Base-by-base conservation (phyloP, 371 early-diverging fungal genomes). In the Circinella minor region DNA sequence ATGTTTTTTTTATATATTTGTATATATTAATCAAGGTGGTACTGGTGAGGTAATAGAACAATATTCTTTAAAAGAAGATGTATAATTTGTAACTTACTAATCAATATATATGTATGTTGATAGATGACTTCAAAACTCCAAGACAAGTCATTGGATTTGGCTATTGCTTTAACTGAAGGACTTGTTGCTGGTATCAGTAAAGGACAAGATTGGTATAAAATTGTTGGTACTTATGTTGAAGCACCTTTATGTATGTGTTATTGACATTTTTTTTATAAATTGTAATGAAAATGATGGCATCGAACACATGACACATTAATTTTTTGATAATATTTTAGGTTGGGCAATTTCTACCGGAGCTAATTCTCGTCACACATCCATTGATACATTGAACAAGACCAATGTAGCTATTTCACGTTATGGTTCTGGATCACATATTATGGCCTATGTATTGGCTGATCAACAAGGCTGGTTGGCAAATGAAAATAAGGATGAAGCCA, bases 91-190 rank as follows among this genome's bases (percentile, higher is more conserved):
- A 43, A 43, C 9, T 6, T 9, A 11, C 11, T 9, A 9, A 43
- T 11, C 43, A 43, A 1, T 43, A 0, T 43, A 43, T 43, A 43
- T 11, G 6, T 9, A 43, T 9, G 11, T 43, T 43, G 43, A 57
- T 83, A 94, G 91, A 95, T 95, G 96, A 87, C 93, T 57, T 74
- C 83, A 47, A 87, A 88, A 68, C 84, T 95, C 37, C 81, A 84
- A 61, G 83, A 85, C n/a, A 90, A 87, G 54, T 82, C 88, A 27
- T 65, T 95, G 47, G 94, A 95, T 76, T 74, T 93, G 27, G 93
- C 93, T 36, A 90, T 94, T 66, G 94, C 94, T 14, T 86, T 95
- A 63, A 95, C 95, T 3, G 96, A 95, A 75, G 96, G 95, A 1
- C 82, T 95, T 15, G 88, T 93, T 57, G 92, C 94, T 27, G 91